phyloP scores from a whole-genome alignment of 2,329 filamentous ascomycete species.

The Xylariaceae sp. region DNA sequence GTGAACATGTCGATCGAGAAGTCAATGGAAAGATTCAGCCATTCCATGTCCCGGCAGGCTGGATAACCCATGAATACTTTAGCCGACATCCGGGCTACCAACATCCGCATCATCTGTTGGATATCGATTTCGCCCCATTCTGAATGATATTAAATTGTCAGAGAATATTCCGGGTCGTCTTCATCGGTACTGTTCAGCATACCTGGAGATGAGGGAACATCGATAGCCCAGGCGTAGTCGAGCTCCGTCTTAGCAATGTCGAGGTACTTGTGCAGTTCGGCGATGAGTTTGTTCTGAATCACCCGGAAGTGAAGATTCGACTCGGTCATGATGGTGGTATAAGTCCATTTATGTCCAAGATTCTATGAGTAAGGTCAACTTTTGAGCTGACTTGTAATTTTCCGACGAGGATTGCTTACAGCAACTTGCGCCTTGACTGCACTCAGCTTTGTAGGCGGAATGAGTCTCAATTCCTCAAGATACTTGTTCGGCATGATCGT shows the following conservation, averaged over 20 bases:
- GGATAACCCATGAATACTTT: conserved; percentile 16
- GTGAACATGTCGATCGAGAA: conserved; percentile 15
- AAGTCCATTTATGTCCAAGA: conserved; percentile 8
- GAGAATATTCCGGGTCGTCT: not conserved
- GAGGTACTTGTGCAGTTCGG: conserved; percentile 6
- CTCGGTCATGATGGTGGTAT: not conserved
- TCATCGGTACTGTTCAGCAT: not conserved
- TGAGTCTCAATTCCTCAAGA: not conserved
- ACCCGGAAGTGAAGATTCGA: conserved; percentile 12
- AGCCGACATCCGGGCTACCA: conserved; percentile 10
- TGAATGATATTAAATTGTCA: not conserved
- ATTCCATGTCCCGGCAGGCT: conserved; percentile 14
- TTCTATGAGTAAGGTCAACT: not conserved
- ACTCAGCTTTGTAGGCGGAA: not conserved
- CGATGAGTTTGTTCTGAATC: conserved; percentile 3
- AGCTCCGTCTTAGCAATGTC: conserved; percentile 4
- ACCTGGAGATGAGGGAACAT: conserved; percentile 1
- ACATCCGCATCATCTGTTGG: conserved; percentile 12
- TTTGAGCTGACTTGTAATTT: not conserved
- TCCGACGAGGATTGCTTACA: not conserved
- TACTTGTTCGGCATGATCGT: conserved; percentile 2
- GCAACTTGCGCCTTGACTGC: not conserved
- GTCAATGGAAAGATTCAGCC: conserved; percentile 16
- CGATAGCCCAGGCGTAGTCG: conserved; percentile 8
- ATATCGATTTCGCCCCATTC: conserved; percentile 15